Percentiles rank a stretch among this genome's conserved stretches.
Conservation (phyloP, 306 rosid species). For the Quercus bicolor region DNA sequence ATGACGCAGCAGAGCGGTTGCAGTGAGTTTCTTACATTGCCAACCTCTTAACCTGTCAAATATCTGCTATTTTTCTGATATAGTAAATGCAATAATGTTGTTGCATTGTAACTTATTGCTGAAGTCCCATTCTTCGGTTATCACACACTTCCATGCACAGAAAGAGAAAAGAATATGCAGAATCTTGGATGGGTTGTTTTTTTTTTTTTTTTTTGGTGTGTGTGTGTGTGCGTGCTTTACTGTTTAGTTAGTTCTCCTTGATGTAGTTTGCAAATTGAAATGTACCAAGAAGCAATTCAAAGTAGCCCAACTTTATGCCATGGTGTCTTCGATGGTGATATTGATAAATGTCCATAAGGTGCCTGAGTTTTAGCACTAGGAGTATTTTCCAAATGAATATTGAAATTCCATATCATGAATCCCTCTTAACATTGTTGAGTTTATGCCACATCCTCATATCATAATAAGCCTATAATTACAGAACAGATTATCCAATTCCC, state of each 20-base stretch:
- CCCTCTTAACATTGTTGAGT: background rate
- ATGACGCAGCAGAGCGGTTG: slow-evolving; percentile 91
- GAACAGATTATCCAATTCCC: background rate
- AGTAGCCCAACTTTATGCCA: background rate
- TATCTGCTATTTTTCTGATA: background rate
- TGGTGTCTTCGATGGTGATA: background rate
- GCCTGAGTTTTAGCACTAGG: background rate
- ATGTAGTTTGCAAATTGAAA: background rate
- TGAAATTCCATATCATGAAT: background rate
- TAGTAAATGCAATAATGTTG: slow-evolving; percentile 3
- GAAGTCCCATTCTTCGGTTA: background rate
- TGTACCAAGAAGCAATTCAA: background rate
- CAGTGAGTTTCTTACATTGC: slow-evolving; percentile 64
- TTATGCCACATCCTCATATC: background rate
- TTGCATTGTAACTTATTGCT: background rate
- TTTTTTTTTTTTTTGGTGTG: no score
- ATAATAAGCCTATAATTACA: background rate
- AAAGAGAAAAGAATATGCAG: background rate
- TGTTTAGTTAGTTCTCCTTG: background rate
- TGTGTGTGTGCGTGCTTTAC: background rate
- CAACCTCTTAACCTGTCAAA: slow-evolving; percentile 20
- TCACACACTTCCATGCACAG: background rate
- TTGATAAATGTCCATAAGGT: background rate
- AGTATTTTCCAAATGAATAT: background rate
- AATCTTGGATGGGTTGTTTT: background rate